Percentiles rank a stretch among this genome's conserved stretches.
Conservation (phyloP, 129 eudicot species). For the Escallonia herrerae region DNA sequence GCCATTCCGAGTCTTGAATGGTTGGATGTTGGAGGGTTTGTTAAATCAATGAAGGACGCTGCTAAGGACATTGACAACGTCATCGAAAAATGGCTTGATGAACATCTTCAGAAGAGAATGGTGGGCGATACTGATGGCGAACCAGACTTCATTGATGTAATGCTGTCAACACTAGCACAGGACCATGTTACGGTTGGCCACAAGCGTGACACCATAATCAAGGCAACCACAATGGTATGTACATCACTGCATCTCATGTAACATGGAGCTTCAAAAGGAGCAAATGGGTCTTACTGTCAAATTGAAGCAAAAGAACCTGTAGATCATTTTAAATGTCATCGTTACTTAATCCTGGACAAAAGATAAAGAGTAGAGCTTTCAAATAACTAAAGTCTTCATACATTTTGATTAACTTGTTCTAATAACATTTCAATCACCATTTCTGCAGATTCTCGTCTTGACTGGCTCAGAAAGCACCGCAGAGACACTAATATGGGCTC, state of each 20-base stretch:
- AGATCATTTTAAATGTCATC: no score
- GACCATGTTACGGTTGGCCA: conserved; percentile 8
- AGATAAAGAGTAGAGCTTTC: no score
- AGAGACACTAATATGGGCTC: conserved; percentile 44
- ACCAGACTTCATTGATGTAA: conserved; percentile 44
- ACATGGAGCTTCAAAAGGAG: no score
- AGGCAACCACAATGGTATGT: conserved; percentile 50
- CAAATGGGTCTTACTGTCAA: no score
- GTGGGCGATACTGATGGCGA: conserved; percentile 4
- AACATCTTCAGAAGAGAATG: conserved; percentile 31
- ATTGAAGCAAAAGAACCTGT: no score
- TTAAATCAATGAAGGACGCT: conserved; percentile 43
- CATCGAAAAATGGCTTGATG: conserved; percentile 39
- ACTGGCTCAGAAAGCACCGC: conserved; percentile 54
- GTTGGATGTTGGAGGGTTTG: conserved; percentile 60
- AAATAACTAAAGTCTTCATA: no score
- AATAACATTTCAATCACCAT: not conserved
- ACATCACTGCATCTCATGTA: not conserved
- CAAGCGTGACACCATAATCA: conserved; percentile 36
- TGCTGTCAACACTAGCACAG: conserved; percentile 36
- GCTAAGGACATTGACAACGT: conserved; percentile 35
- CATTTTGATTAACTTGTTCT: not conserved
- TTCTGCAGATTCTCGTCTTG: conserved; percentile 33
- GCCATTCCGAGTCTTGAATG: conserved; percentile 42
- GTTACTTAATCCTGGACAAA: no score